phyloP scores from a whole-genome alignment of 1,139 yeast genomes.

The Kodamaea ohmeri region DNA sequence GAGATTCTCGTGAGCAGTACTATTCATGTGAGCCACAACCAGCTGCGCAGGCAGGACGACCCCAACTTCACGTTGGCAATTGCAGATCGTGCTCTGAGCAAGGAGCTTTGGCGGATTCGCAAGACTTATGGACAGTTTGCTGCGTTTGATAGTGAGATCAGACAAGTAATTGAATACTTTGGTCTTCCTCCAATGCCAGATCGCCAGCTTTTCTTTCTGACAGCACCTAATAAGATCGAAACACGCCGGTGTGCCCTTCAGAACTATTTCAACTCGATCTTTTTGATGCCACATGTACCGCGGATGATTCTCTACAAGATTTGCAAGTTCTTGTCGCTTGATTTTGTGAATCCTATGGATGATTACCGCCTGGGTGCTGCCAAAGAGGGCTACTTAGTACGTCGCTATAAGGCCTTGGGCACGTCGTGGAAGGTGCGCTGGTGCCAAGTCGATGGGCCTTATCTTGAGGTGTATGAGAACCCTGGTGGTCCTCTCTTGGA shows the following conservation, averaged over 20 bases:
- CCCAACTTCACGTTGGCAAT: conserved; percentile 61
- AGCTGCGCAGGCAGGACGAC: conserved; percentile 46
- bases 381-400: conserved; percentile 68
- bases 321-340: conserved; percentile 67
- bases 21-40: conserved; percentile 38
- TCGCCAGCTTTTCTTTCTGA: conserved; percentile 50
- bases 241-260: conserved; percentile 53
- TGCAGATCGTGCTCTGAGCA: conserved; percentile 54
- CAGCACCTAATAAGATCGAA: conserved; percentile 67
- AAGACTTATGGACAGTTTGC: conserved; percentile 57
- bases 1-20: conserved; percentile 59
- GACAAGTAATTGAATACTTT: conserved; percentile 54
- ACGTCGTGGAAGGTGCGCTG: conserved; percentile 71
- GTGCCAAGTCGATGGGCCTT: conserved; percentile 68
- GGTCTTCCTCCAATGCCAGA: conserved; percentile 66
- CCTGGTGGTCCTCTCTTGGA: conserved; percentile 63
- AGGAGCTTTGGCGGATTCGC: conserved; percentile 70
- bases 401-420: conserved; percentile 58
- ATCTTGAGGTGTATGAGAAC: conserved; percentile 56
- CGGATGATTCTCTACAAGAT: conserved; percentile 49
- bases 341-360: conserved; percentile 64
- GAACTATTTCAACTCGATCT: conserved; percentile 58
- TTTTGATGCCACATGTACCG: conserved; percentile 63
- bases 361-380: conserved; percentile 53
- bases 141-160: conserved; percentile 54